Conservation (phyloP, 1,284 basidiomycete genomes). For the Tylopilus sp. region DNA sequence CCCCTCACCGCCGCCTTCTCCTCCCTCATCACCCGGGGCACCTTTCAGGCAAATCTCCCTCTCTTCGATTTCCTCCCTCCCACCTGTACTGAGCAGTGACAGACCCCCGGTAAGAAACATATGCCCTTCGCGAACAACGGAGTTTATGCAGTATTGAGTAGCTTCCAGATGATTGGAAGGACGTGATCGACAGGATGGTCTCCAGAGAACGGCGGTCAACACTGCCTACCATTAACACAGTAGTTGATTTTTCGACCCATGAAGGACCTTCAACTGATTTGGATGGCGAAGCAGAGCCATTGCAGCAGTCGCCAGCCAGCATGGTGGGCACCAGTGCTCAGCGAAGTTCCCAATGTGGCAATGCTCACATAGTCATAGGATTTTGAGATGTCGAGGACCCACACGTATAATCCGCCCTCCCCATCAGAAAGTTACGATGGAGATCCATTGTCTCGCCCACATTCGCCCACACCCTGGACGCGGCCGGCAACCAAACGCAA, state of each 20-base stretch:
- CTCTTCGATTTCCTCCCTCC: conserved; percentile 23
- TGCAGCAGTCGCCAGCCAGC: conserved; percentile 37
- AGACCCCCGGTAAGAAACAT: conserved; percentile 43
- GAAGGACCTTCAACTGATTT: conserved; percentile 29
- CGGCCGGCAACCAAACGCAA: conserved; percentile 31
- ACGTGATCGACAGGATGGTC: conserved; percentile 40
- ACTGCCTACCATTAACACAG: conserved; percentile 36
- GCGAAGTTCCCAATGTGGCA: conserved; percentile 24
- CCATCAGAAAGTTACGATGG: conserved; percentile 36
- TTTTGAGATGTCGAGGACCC: conserved; percentile 31
- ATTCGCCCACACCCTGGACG: conserved; percentile 35
- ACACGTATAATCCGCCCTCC: conserved; percentile 35
- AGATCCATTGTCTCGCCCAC: conserved; percentile 35
- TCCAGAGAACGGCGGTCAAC: conserved; percentile 33
- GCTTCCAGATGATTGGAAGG: conserved; percentile 52
- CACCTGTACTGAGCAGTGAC: conserved; percentile 30
- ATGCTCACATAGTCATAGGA: conserved; percentile 35
- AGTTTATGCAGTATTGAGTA: conserved; percentile 26
- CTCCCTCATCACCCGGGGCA: conserved; percentile 30
- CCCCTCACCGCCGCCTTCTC: conserved; percentile 55
- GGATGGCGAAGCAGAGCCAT: conserved; percentile 32
- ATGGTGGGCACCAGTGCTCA: conserved; percentile 34
- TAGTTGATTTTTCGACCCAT: conserved; percentile 34
- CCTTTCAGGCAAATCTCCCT: conserved; percentile 33
- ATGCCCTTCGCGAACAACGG: conserved; percentile 1